Evolutionary conservation across 1,139 yeast genomes (phyloP), one percentile per base, ranked within the genome.

Genomic region (Geotrichum phurueaensis): DNA sequence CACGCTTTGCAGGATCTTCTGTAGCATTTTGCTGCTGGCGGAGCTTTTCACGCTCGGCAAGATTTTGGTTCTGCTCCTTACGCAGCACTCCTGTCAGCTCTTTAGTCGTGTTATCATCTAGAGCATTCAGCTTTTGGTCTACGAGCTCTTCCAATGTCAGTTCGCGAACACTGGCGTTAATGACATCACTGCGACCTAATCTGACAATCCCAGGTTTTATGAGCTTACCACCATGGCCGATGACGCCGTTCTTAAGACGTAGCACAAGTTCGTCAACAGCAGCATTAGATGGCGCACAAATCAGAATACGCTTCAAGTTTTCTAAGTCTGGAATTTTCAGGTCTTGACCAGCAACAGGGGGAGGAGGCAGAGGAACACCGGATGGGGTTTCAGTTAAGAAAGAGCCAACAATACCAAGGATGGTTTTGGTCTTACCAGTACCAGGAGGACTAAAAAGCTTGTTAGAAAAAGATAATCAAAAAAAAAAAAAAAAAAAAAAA

Each of bases 251-350:
- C 66, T 88, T 84, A 63, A 95, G 76, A 72, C 99, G 86, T 25
- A 92, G 69, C n/a, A 92, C 96, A 66, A 95, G 79, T 70, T 95
- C 99, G 76, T 95, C 99, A 7, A 95, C 97, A 10, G 99, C 99
- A 0, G 99, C 99, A 76, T 95, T 95, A 72, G 97, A 90, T 2
- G 99, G 99, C 0, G 99, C 99, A 81, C 99, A 95, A 36, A 95
- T 85, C 59, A 95, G 77, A 2, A 95, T 83, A 62, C 85, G 82
- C 59, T 78, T 78, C 47, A 81, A 82, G 59, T 53, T 54, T 15
- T 72, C 63, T 13, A 54, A 29, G 47, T 45, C 53, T 33, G 60
- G 60, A 23, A 65, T 69, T 0, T 74, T 76, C 0, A 80, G 79
- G 54, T 58, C 47, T 2, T 75, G 68, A 0, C 70, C 67, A 15